Base-by-base conservation (phyloP, 2,329 filamentous ascomycete genomes). In the Mycogone perniciosa region DNA sequence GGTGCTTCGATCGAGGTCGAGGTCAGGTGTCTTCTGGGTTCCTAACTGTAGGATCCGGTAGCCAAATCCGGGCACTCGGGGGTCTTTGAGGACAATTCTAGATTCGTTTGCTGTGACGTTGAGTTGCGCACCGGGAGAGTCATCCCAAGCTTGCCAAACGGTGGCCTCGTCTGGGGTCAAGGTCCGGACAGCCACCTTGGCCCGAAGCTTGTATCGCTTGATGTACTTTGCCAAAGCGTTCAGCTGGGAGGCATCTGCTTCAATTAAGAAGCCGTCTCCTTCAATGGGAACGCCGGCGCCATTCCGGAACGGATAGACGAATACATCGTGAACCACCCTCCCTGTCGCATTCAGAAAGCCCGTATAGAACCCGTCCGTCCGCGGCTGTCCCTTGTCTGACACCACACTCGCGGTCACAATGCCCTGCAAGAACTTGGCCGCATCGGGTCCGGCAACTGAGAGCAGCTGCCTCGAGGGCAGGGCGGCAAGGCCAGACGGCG, bases 291-390 rank as follows among this genome's bases (percentile, higher is more conserved):
- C 48, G 9, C 59, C 61, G 5, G 58, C 58, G 43, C 53, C 61
- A 48, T 57, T 59, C 42, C 69, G 62, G 56, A 80, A 71, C 0
- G 84, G 85, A 73, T 96, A 96, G 44, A 99, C 76, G 67, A 97
- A 95, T 47, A 90, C 86, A 70, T 99, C 93, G 71, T 92, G 81
- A 40, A 96, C 73, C 7, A 99, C 79, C 51, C 91, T 81, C 39
- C 93, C 93, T 54, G 82, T 81, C 6, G 92, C 89, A 58, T 87
- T 95, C 39, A 99, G 76, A 62, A 99, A 96, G 0, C 84, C 89
- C 6, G 86, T 78, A 69, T 95, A 97, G 66, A 86, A 84, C 4
- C 82, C 85, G 1, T 72, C 69, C 4, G 59, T 61, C 27, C 67
- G 67, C 2, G 70, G 60, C 34, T 62, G 54, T 54, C 68, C 63